Evolutionary conservation across 140 eudicot genomes (phyloP), one percentile per base, ranked within the genome.

Genomic region (Senecio squalidus): DNA sequence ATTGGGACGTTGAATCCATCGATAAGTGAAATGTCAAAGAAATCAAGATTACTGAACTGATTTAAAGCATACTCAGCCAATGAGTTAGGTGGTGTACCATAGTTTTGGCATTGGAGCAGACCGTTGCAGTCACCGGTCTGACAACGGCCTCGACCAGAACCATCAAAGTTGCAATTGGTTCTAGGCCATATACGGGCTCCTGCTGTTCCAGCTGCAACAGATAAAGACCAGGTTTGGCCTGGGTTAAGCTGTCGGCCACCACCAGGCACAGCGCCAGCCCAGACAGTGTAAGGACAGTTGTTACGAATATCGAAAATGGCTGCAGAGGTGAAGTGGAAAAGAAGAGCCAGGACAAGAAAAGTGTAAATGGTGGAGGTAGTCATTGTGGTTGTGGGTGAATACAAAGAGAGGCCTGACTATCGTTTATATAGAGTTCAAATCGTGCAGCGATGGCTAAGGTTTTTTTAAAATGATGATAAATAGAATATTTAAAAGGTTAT

Each of bases 181-280:
- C 91, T 67, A 3, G 76, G 70, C 83, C 91, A 79, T 7, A 83
- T 69, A 2, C 83, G 76, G 11, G 62, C 91, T 18, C 2, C 8
- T 30, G 47, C 1, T 11, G 82, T 69, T 14, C 80, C 81, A 0
- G 81, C 16, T 4, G 74, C 14, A 2, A 67, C 79, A 15, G 63
- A 4, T 6, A 84, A 16, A 43, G 63, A 27, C 94, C 89, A 84
- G 0, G 70, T 44, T 58, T 70, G 73, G 28, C 85, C 81, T 1
- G 21, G 22, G 58, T 59, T 25, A 9, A 85, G 78, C 6, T 46
- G 85, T 10, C 33, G 27, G 31, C 94, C 94, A 1, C 85, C 89
- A 1, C 73, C 73, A 0, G 76, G 70, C 29, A 61, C 70, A 2
- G 89, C 83, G 4, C 81, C 94, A 0, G 94, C 89, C 94, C 94